Evolutionary conservation across 2,329 filamentous ascomycete genomes (phyloP).

Genomic region (Colletotrichum musicola): DNA sequence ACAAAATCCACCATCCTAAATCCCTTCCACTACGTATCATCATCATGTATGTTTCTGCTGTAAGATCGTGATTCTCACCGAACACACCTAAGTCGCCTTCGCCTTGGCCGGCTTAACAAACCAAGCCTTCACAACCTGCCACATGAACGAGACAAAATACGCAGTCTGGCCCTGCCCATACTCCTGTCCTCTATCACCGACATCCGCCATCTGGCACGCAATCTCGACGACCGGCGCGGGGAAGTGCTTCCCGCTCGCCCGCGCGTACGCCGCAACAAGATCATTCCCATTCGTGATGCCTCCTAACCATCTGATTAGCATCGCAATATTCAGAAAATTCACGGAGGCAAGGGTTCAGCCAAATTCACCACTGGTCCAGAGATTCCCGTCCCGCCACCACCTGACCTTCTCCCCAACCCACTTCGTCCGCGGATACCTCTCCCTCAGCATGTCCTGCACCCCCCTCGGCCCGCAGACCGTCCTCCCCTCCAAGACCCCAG

Average conservation of each 20-base stretch:
- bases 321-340: too few relatives aligned
- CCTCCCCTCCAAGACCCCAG: conserved; percentile 61
- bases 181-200: conserved; percentile 60
- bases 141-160: conserved; percentile 51
- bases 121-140: conserved; percentile 54
- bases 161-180: conserved; percentile 54
- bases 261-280: conserved; percentile 64
- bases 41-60: too few relatives aligned
- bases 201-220: conserved; percentile 58
- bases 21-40: too few relatives aligned
- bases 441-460: conserved; percentile 54
- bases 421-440: conserved; percentile 53
- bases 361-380: conserved; percentile 66
- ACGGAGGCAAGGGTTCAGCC: too few relatives aligned
- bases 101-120: conserved; percentile 41
- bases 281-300: conserved; percentile 70
- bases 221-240: conserved; percentile 59
- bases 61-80: too few relatives aligned
- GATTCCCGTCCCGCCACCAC: conserved; percentile 65
- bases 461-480: conserved; percentile 61
- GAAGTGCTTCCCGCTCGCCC: conserved; percentile 55
- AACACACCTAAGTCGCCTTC: background rate
- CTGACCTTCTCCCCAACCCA: conserved; percentile 61
- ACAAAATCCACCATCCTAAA: too few relatives aligned
- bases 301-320: conserved; percentile 47